Percentiles rank a stretch among this genome's conserved stretches.
These are phyloP conservation scores for Meyerozyma elateridarum DNA, from an alignment of 1,139 yeast genomes.

Conservation along the genomic window DNA sequence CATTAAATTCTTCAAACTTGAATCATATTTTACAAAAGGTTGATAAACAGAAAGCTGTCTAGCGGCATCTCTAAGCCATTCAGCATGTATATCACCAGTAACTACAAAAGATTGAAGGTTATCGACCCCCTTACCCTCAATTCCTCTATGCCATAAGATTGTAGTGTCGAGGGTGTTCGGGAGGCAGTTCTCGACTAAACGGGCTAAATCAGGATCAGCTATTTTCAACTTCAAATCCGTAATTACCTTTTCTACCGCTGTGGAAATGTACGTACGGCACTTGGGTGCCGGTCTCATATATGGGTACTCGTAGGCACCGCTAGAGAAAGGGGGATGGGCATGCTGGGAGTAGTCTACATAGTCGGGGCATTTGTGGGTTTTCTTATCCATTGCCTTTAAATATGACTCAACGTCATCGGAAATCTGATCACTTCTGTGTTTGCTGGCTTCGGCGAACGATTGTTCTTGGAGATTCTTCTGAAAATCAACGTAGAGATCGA, in stretches of 20 bases:
- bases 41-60: conserved; percentile 78
- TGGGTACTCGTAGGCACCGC: conserved; percentile 51
- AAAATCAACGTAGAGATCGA: neutral
- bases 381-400: conserved; percentile 17
- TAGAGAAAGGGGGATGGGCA: conserved; percentile 46
- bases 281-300: conserved; percentile 68
- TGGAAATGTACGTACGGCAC: conserved; percentile 71
- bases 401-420: conserved; percentile 13
- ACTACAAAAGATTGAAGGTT: conserved; percentile 55
- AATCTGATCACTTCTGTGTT: neutral
- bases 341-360: conserved; percentile 37
- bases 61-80: conserved; percentile 85
- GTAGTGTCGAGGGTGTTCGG: conserved; percentile 91
- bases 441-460: neutral
- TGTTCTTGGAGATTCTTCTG: neutral
- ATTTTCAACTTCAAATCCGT: conserved; percentile 47
- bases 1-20: conserved; percentile 46
- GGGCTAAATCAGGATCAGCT: conserved; percentile 59
- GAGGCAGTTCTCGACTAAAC: conserved; percentile 74
- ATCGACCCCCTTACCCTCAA: conserved; percentile 12
- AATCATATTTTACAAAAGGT: conserved; percentile 51
- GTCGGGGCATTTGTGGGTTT: conserved; percentile 31
- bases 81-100: conserved; percentile 90
- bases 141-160: conserved; percentile 56
- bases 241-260: conserved; percentile 60